Conservation (phyloP, 2,329 filamentous ascomycete species). For the Aspergillus bombycis region DNA sequence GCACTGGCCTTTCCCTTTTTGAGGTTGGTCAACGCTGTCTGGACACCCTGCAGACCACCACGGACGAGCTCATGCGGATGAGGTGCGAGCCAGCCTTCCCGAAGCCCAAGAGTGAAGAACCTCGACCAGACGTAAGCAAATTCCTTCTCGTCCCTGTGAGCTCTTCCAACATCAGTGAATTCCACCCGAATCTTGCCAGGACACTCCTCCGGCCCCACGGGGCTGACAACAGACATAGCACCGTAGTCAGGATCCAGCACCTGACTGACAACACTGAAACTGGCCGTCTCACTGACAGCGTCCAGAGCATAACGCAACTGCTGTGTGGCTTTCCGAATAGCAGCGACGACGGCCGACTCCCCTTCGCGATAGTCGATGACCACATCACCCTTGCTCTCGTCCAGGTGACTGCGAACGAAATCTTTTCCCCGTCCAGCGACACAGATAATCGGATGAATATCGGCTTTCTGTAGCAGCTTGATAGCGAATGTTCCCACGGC, state of each 20-base stretch:
- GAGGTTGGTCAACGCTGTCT: slow-evolving; percentile 57
- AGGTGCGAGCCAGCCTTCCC: slow-evolving; percentile 50
- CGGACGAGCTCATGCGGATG: slow-evolving; percentile 53
- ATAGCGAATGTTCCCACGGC: slow-evolving; percentile 60
- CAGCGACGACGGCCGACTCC: neutral
- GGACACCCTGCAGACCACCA: slow-evolving; percentile 57
- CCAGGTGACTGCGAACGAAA: slow-evolving; percentile 55
- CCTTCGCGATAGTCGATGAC: slow-evolving; percentile 63
- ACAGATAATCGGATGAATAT: slow-evolving; percentile 63
- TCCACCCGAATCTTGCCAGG: neutral
- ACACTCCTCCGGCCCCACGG: neutral
- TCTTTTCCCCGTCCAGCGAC: slow-evolving; percentile 55
- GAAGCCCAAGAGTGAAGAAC: slow-evolving; percentile 48
- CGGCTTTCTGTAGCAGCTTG: slow-evolving; percentile 55
- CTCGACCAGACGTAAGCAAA: slow-evolving; percentile 49
- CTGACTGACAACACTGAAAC: neutral
- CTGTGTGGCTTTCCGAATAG: neutral
- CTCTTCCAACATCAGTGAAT: neutral
- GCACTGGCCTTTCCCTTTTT: slow-evolving; percentile 63
- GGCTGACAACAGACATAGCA: neutral
- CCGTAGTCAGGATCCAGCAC: neutral
- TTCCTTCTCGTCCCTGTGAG: neutral
- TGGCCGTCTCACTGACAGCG: neutral
- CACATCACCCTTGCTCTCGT: slow-evolving; percentile 55
- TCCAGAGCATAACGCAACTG: neutral